Percentiles rank a stretch among this genome's conserved stretches.
Conservation (phyloP, 2,329 filamentous ascomycete genomes). For the Fusarium anthophilum region DNA sequence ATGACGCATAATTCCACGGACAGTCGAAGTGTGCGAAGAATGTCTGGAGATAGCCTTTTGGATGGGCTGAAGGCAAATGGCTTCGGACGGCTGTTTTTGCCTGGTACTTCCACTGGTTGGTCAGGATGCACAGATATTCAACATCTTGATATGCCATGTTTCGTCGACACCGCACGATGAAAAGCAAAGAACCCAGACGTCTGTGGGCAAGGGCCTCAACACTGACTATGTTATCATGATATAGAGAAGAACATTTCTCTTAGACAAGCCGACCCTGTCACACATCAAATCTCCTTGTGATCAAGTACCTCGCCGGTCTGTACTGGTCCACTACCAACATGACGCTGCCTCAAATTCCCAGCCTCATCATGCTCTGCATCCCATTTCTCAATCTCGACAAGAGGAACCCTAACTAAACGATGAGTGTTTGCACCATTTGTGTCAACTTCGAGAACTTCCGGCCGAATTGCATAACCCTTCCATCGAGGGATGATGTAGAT, state of each 20-base stretch:
- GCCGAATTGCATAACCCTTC: constrained; percentile 62
- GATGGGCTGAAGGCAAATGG: background rate
- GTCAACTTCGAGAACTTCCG: constrained; percentile 60
- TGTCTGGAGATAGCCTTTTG: background rate
- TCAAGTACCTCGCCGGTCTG: background rate
- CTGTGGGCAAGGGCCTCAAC: fast-evolving
- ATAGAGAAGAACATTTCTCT: fast-evolving
- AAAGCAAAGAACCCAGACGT: background rate
- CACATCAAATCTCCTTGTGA: background rate
- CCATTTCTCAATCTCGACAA: constrained; percentile 62
- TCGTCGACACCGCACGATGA: background rate
- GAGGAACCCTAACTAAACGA: constrained; percentile 63
- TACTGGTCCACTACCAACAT: background rate
- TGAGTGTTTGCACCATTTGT: constrained; percentile 53
- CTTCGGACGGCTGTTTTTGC: background rate
- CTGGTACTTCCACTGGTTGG: background rate
- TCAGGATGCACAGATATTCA: background rate
- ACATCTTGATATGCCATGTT: background rate
- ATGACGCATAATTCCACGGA: background rate
- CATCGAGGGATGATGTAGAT: constrained; percentile 63
- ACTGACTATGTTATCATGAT: fast-evolving
- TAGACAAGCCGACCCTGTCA: background rate
- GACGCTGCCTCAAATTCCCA: constrained; percentile 32
- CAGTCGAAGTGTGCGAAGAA: background rate
- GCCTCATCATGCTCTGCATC: constrained; percentile 66